phyloP scores from a whole-genome alignment of 306 rosid species.

The Parietaria judaica region DNA sequence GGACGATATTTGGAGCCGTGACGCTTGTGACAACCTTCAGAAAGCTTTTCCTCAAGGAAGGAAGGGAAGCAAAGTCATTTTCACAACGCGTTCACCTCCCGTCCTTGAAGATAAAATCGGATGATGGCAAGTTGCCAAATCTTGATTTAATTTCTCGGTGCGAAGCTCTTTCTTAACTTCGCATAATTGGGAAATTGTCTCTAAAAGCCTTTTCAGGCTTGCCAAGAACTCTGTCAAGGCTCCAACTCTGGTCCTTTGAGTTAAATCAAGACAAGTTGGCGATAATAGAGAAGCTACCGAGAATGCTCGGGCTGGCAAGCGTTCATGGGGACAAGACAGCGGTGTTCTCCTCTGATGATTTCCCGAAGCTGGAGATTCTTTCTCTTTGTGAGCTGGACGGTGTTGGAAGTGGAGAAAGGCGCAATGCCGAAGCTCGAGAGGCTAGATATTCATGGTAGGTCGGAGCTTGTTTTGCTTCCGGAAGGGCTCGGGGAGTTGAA shows the following conservation, averaged over 20 bases:
- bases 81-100: conserved; percentile 1
- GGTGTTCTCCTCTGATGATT: not conserved
- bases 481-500: conserved; percentile 26
- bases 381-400: not conserved
- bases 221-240: not conserved
- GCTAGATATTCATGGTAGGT: too few species aligned
- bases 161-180: not conserved
- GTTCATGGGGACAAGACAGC: not conserved
- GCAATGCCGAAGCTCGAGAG: not conserved
- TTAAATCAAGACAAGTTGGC: not conserved
- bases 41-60: conserved; percentile 1
- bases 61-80: conserved; percentile 1
- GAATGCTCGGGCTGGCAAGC: not conserved
- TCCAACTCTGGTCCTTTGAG: not conserved
- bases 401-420: not conserved
- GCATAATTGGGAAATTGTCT: not conserved
- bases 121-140: not conserved
- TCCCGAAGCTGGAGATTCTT: not conserved
- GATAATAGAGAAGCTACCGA: conserved; percentile 7
- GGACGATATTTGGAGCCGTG: conserved; percentile 9
- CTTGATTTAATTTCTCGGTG: not conserved
- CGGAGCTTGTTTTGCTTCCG: not conserved
- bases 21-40: not conserved
- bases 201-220: not conserved
- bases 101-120: not conserved